Conservation (phyloP, 1,284 basidiomycete genomes). For the Ceratobasidium sp. region DNA sequence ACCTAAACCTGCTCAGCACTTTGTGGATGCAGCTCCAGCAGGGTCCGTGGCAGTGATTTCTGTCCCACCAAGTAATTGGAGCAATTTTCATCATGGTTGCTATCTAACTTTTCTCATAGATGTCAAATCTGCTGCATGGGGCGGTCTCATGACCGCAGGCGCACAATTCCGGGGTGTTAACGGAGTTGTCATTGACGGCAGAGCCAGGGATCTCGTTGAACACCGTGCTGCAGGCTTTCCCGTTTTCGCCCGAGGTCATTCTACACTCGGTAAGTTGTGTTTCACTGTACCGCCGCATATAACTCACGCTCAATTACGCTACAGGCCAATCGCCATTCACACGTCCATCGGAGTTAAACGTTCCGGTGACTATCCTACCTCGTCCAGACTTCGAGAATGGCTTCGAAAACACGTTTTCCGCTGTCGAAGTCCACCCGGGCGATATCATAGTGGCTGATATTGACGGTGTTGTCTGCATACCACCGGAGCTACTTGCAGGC, state of each 20-base stretch:
- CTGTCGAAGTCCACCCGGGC: constrained; percentile 70
- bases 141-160: constrained; percentile 87
- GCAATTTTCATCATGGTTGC: neutral
- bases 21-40: constrained; percentile 77
- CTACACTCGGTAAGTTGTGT: constrained; percentile 67
- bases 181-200: constrained; percentile 78
- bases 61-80: constrained; percentile 69
- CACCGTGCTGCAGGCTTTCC: constrained; percentile 71
- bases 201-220: constrained; percentile 81
- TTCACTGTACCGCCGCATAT: too few species aligned
- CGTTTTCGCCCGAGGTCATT: constrained; percentile 79
- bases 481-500: constrained; percentile 60
- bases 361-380: constrained; percentile 70
- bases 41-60: constrained; percentile 77
- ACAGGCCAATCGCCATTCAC: constrained; percentile 77
- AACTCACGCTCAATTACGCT: neutral
- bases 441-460: constrained; percentile 86
- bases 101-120: constrained; percentile 53
- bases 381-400: constrained; percentile 48
- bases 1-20: constrained; percentile 75
- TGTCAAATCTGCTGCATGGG: constrained; percentile 85
- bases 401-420: constrained; percentile 55
- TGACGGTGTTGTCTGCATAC: constrained; percentile 88
- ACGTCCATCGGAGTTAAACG: constrained; percentile 76
- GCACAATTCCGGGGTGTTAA: constrained; percentile 69